These are phyloP conservation scores for Schrenkiella parvula DNA, from an alignment of 345 rosid species.

Conservation along the genomic window DNA sequence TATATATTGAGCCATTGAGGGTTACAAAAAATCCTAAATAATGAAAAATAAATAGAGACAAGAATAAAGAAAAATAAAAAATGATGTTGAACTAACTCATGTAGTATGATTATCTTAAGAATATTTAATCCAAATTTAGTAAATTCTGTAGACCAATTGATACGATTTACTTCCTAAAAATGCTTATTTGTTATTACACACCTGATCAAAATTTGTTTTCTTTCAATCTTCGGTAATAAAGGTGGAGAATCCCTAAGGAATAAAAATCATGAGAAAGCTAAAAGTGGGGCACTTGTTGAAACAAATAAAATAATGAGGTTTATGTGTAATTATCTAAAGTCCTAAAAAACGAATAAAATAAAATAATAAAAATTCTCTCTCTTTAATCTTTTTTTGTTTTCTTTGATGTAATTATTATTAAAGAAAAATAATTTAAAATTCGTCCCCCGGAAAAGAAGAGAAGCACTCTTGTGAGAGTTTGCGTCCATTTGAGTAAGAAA, in stretches of 20 bases:
- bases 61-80: no score
- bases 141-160: neutral
- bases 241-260: neutral
- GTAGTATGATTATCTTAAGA: no score
- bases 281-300: neutral
- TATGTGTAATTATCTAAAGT: neutral
- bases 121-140: no score
- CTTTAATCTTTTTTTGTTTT: no score
- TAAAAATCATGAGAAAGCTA: neutral
- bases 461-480: slow-evolving; percentile 27
- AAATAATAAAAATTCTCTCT: neutral
- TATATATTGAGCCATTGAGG: no score
- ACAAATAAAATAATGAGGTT: neutral
- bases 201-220: neutral
- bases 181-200: neutral
- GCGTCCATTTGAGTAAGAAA: slow-evolving; percentile 14
- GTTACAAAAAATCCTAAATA: no score
- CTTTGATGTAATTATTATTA: neutral
- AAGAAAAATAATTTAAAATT: neutral
- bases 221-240: neutral
- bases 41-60: no score
- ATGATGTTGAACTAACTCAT: no score
- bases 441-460: slow-evolving; percentile 3
- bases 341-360: neutral
- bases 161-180: neutral